Base-by-base conservation (phyloP, 2,329 filamentous ascomycete genomes). In the Colletotrichum sp. region DNA sequence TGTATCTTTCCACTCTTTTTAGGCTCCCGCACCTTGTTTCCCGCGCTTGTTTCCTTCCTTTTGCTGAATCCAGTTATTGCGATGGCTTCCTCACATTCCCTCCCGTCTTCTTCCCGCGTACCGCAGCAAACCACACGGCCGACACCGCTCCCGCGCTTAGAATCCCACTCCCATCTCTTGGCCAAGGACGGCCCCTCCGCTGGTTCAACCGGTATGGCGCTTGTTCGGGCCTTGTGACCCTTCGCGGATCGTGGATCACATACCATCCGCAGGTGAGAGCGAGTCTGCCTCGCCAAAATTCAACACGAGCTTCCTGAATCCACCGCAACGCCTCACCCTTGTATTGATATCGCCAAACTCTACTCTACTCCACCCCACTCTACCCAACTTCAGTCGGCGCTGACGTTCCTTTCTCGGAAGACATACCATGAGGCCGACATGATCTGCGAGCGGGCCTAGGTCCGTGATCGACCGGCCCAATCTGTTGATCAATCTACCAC, bases 71-170 rank as follows among this genome's bases (percentile, higher is more conserved):
- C 44, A 49, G 44, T 49, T 13, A 21, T n/a, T 62, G 59, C 2
- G 8, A 30, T n/a, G 24, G 59, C 28, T 62, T n/a, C 26, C 28
- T 10, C 8, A 9, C 34, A 28, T 65, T 28, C 62, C 8, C 7
- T 26, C 30, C 28, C 63, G 4, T 59, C 32, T 34, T 49, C 59
- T 26, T 18, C 24, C 21, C 69, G 34, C 68, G 69, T 76, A 76
- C 66, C 64, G 34, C 70, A 76, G 70, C 73, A 76, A 76, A 69
- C 73, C 73, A 73, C 30, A 73, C 39, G 2, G 16, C 39, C 18
- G 39, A 28, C 28, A 59, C 49, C 8, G 6, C 32, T 2, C 16
- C 8, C 64, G 64, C 70, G 73, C 26, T 60, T 69, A 34, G 36
- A n/a, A 34, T 16, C 21, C 44, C 44, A 49, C 18, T 49, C n/a